phyloP scores from a whole-genome alignment of 495 filamentous ascomycete species.

The Neurospora africana region DNA sequence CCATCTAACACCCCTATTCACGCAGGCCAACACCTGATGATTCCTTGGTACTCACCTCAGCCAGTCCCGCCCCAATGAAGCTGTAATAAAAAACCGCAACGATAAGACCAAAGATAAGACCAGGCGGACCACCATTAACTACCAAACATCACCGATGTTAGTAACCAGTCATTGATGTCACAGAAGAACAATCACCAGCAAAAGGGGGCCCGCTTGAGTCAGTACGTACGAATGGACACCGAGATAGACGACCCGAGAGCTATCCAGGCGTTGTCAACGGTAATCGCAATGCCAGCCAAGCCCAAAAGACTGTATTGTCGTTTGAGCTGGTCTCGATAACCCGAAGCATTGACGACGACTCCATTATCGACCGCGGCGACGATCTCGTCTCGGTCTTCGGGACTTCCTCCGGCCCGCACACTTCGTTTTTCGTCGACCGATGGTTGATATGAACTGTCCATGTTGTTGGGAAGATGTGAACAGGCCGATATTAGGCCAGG shows the following conservation, averaged over 20 bases:
- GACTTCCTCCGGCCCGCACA: background rate
- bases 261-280: constrained; percentile 46
- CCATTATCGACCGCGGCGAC: constrained; percentile 26
- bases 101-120: constrained; percentile 45
- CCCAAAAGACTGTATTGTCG: constrained; percentile 45
- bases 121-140: constrained; percentile 49
- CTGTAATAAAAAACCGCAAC: constrained; percentile 35
- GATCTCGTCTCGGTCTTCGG: constrained; percentile 15
- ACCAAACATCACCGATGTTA: background rate
- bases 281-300: constrained; percentile 42
- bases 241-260: constrained; percentile 44
- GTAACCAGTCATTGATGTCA: background rate
- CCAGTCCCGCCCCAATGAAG: constrained; percentile 34
- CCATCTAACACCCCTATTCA: background rate
- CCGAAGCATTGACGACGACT: constrained; percentile 42
- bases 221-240: constrained; percentile 38
- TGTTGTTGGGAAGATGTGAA: background rate
- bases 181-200: background rate
- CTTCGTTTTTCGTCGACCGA: background rate
- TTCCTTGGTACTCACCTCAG: constrained; percentile 22
- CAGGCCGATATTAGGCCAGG: background rate
- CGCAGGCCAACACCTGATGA: background rate
- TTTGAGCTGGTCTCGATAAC: constrained; percentile 45
- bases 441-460: background rate
- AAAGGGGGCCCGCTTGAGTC: background rate